These are phyloP conservation scores for Carallia brachiata DNA, from an alignment of 345 rosid species.

Conservation along the genomic window DNA sequence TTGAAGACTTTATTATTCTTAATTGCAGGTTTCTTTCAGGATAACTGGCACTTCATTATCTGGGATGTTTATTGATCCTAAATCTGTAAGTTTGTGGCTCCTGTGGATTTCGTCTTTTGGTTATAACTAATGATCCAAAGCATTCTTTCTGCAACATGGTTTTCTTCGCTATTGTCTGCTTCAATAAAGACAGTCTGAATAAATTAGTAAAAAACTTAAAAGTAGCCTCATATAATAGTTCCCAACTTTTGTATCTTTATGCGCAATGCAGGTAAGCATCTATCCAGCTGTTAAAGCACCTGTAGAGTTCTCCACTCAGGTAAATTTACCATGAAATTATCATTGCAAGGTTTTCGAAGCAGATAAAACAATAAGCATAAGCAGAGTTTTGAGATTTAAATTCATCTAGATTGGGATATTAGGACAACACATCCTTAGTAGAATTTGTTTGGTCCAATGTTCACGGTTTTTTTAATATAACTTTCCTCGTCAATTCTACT, in stretches of 20 bases:
- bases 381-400: not conserved
- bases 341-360: not conserved
- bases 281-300: constrained; percentile 87
- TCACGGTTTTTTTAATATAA: not conserved
- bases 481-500: not conserved
- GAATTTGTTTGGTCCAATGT: not conserved
- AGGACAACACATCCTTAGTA: not conserved
- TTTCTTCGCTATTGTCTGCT: not conserved
- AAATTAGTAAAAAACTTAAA: no score
- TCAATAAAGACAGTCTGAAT: no score
- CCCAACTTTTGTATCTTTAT: constrained; percentile 4
- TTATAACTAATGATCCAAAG: no score
- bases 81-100: constrained; percentile 57
- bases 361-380: not conserved
- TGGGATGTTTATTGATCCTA: constrained; percentile 78
- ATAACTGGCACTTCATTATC: constrained; percentile 76
- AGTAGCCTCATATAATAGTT: not conserved
- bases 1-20: not conserved
- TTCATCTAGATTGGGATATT: not conserved
- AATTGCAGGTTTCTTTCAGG: constrained; percentile 71
- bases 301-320: constrained; percentile 79
- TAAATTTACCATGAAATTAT: constrained; percentile 21
- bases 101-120: no score
- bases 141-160: not conserved
- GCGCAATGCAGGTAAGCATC: constrained; percentile 58